Evolutionary conservation across 371 early-diverging fungal species (phyloP).

Genomic region (Haplosporangium sp.): DNA sequence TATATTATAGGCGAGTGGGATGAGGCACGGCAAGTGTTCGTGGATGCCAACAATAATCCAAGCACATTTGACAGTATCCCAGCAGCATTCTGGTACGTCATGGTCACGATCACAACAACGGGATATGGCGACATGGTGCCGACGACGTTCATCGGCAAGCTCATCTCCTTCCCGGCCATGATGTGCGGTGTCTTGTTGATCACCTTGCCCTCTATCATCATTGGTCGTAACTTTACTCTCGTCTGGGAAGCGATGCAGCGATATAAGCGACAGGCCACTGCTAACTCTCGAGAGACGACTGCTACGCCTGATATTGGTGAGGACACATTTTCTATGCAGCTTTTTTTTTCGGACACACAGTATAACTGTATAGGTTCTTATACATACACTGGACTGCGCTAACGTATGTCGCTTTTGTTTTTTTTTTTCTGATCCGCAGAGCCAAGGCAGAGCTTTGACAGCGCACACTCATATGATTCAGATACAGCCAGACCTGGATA

Average conservation of each 20-base stretch:
- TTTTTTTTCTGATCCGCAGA: slow-evolving; percentile 5
- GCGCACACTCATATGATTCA: slow-evolving; percentile 40
- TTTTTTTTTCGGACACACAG: neutral
- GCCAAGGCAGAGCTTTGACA: slow-evolving; percentile 40
- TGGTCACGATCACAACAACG: slow-evolving; percentile 88
- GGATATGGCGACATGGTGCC: slow-evolving; percentile 92
- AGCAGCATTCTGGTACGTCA: slow-evolving; percentile 84
- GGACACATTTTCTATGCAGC: slow-evolving; percentile 2
- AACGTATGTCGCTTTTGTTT: neutral
- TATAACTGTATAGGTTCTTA: neutral
- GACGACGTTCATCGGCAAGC: slow-evolving; percentile 83
- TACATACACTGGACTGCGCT: too few relatives aligned
- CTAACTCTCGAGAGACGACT: slow-evolving; percentile 20
- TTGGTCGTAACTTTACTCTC: slow-evolving; percentile 87
- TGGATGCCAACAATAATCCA: slow-evolving; percentile 52
- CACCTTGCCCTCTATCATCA: slow-evolving; percentile 89
- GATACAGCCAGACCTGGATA: slow-evolving; percentile 21
- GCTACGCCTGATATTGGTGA: slow-evolving; percentile 30
- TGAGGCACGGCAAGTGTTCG: slow-evolving; percentile 75
- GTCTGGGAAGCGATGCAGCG: slow-evolving; percentile 86
- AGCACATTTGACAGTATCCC: slow-evolving; percentile 87
- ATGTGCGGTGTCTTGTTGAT: slow-evolving; percentile 86
- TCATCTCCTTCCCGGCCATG: slow-evolving; percentile 89
- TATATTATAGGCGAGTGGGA: slow-evolving; percentile 70
- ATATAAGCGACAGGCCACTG: slow-evolving; percentile 43